A percentile compares a stretch with the other conserved stretches of the same genome.
phyloP scores from a whole-genome alignment of 2,329 filamentous ascomycete species.

The Leptodontidium sp. region DNA sequence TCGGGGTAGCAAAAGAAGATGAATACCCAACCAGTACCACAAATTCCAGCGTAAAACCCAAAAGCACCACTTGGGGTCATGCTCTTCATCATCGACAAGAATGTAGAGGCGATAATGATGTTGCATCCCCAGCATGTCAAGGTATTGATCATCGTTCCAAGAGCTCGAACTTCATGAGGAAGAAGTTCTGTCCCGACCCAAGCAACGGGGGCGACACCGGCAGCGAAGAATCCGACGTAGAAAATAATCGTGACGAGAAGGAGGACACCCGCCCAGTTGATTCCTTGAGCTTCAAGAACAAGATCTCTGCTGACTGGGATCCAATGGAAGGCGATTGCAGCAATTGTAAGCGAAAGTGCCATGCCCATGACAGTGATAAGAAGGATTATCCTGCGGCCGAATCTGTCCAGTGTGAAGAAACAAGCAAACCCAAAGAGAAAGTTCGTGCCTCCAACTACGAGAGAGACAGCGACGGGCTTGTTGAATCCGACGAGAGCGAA shows the following conservation, averaged over 20 bases:
- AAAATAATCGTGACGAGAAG: no score
- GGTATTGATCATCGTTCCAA: constrained; percentile 1
- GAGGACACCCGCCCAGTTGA: not conserved
- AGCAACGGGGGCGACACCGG: no score
- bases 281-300: not conserved
- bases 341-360: not conserved
- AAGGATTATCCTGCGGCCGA: no score
- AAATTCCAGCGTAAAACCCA: no score
- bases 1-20: no score
- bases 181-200: no score
- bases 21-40: no score
- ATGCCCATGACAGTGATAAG: not conserved
- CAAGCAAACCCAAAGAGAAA: not conserved
- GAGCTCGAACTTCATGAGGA: no score
- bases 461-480: not conserved
- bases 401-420: not conserved
- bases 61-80: not conserved
- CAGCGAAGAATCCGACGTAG: no score
- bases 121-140: not conserved
- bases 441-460: not conserved
- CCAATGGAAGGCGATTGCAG: constrained; percentile 1
- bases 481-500: not conserved
- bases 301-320: constrained; percentile 2
- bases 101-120: not conserved
- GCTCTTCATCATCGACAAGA: constrained; percentile 1